Evolutionary conservation across 169 alveolate species (phyloP), one percentile per base, ranked within the genome.

Genomic region (Condylostoma magnum): DNA sequence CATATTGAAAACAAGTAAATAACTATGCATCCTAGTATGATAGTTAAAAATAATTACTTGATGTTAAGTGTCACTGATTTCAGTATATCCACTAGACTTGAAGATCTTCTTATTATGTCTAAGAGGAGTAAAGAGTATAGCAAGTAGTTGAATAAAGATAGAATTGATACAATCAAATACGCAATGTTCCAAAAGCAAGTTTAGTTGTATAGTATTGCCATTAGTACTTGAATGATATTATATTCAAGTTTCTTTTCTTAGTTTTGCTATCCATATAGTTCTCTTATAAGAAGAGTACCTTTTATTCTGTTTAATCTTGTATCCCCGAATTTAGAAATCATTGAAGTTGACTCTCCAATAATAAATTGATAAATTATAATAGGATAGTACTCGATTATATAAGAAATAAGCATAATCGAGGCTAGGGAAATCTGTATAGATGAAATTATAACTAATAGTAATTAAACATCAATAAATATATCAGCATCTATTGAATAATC

Each of bases 41-140:
- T 76, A 0, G 88, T 84, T 76, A 70, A 52, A 3, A 80, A 48
- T 10, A 84, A 30, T 27, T 80, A 46, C 0, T 68, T 76, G 46
- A 41, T 44, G 43, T 82, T 86, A 10, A 68, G 34, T 4, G 87
- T 80, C 1, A 84, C 69, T 4, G 91, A 66, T 52, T 69, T 44
- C 12, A 79, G 78, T 2, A 86, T 83, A 38, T 82, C 76, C 43
- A 53, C 5, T 31, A 86, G 50, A 6, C 68, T 77, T 2, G 69
- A 69, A 48, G 70, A 51, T 53, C 93, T 53, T 43, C 70, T 71
- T 34, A 80, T 77, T 4, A 84, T 57, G 43, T 84, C 91, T 5
- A 84, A 68, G 0, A 84, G 81, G 2, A 76, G 55, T 18, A 84
- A 50, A 27, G 76, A 12, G 36, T 79, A 84, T 25, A 69, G 74